A percentile compares a stretch with the other conserved stretches of the same genome.
phyloP scores from a whole-genome alignment of 305 asterid species.

The Fraxinus sp. region DNA sequence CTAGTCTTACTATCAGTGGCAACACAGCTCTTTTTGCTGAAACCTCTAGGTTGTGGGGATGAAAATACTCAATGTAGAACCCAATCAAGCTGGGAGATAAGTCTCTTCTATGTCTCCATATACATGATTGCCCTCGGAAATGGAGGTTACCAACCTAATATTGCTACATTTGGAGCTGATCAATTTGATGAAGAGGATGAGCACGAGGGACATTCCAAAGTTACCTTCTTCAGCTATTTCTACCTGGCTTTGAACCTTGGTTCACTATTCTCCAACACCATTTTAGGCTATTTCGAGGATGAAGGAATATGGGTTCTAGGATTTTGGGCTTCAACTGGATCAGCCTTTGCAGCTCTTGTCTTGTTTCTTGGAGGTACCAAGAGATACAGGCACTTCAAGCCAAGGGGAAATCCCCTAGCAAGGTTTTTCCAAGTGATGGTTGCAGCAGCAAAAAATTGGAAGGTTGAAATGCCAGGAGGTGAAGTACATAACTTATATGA shows the following conservation, averaged over 20 bases:
- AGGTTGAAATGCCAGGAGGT: constrained; percentile 21
- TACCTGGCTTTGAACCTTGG: constrained; percentile 55
- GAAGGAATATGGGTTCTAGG: constrained; percentile 57
- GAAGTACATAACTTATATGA: constrained; percentile 33
- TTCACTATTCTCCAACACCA: constrained; percentile 55
- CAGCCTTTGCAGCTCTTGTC: constrained; percentile 51
- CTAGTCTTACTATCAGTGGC: constrained; percentile 38
- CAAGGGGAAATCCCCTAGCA: constrained; percentile 49
- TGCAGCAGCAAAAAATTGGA: constrained; percentile 43
- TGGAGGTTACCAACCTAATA: constrained; percentile 60
- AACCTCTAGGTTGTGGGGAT: constrained; percentile 50
- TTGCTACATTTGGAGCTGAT: constrained; percentile 61
- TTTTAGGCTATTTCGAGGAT: constrained; percentile 48
- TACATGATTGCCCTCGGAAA: constrained; percentile 55
- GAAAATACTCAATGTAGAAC: constrained; percentile 31
- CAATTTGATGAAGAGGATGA: constrained; percentile 52
- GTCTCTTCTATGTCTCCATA: constrained; percentile 44
- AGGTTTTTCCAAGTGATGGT: constrained; percentile 46
- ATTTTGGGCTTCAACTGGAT: constrained; percentile 50
- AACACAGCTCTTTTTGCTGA: constrained; percentile 41
- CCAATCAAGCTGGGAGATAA: constrained; percentile 42
- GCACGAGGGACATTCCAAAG: constrained; percentile 39
- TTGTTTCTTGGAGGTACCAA: constrained; percentile 45
- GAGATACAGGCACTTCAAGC: constrained; percentile 46
- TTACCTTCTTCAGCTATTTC: constrained; percentile 55